A percentile compares a stretch with the other conserved stretches of the same genome.
Evolutionary conservation across 73 alveolate genomes (phyloP).

Genomic region (Paramecium biaurelia): DNA sequence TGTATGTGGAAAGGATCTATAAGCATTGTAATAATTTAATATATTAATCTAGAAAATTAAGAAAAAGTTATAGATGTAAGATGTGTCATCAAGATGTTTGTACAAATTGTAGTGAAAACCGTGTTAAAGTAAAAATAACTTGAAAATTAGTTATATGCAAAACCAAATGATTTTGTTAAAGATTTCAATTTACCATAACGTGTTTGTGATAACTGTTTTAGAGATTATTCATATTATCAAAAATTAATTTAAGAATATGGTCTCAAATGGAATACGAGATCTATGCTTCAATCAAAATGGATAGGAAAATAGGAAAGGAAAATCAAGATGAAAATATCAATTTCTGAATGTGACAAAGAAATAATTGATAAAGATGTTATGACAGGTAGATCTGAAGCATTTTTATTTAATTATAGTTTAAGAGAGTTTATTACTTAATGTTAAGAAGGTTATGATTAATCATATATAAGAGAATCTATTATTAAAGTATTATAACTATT

Average conservation of each 20-base stretch:
- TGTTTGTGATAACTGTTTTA: neutral
- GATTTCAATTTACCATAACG: neutral
- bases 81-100: constrained; percentile 27
- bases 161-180: constrained; percentile 1
- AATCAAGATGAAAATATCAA: neutral
- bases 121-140: neutral
- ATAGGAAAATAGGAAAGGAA: constrained; percentile 10
- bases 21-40: neutral
- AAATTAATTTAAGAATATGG: neutral
- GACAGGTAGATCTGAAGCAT: constrained; percentile 44
- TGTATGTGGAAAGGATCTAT: neutral
- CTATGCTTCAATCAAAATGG: neutral
- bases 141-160: neutral
- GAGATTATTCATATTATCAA: neutral
- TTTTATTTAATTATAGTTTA: constrained; percentile 28
- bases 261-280: constrained; percentile 20
- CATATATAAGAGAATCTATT: neutral
- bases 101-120: neutral
- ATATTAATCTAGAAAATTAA: neutral
- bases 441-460: neutral
- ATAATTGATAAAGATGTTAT: neutral
- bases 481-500: neutral
- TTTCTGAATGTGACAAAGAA: neutral
- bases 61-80: constrained; percentile 31
- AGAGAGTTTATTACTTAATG: neutral